Conservation (phyloP, 345 rosid genomes). For the Brassica napus region DNA sequence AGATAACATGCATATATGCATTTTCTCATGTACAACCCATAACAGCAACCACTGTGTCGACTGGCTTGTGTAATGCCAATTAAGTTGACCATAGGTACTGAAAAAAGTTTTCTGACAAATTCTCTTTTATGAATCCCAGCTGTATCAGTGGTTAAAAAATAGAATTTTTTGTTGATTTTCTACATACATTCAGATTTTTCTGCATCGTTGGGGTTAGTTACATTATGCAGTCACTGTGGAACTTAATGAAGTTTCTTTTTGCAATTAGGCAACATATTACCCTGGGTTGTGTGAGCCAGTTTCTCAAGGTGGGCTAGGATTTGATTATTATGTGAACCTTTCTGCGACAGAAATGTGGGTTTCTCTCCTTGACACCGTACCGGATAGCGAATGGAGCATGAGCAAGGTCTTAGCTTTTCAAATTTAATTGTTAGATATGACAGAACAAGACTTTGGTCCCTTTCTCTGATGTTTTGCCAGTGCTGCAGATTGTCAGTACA, state of each 20-base stretch:
- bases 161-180: no score
- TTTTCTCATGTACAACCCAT: no score
- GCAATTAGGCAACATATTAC: constrained; percentile 72
- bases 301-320: constrained; percentile 93
- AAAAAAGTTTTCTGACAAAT: no score
- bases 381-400: constrained; percentile 91
- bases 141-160: no score
- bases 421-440: constrained; percentile 26
- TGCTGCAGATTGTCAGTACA: constrained; percentile 74
- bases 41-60: no score
- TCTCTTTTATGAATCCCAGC: no score
- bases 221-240: constrained; percentile 15
- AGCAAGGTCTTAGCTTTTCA: constrained; percentile 61
- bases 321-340: constrained; percentile 83
- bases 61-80: no score
- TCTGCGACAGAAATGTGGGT: constrained; percentile 94
- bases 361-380: constrained; percentile 66
- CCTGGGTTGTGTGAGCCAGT: constrained; percentile 93
- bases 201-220: no score
- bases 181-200: no score
- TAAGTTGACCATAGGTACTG: no score
- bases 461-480: constrained; percentile 27
- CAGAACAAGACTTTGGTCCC: constrained; percentile 24
- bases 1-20: no score
- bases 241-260: constrained; percentile 18